Conservation (phyloP, 2,329 filamentous ascomycete species). For the Nothophaeocryptopus gaeumannii region DNA sequence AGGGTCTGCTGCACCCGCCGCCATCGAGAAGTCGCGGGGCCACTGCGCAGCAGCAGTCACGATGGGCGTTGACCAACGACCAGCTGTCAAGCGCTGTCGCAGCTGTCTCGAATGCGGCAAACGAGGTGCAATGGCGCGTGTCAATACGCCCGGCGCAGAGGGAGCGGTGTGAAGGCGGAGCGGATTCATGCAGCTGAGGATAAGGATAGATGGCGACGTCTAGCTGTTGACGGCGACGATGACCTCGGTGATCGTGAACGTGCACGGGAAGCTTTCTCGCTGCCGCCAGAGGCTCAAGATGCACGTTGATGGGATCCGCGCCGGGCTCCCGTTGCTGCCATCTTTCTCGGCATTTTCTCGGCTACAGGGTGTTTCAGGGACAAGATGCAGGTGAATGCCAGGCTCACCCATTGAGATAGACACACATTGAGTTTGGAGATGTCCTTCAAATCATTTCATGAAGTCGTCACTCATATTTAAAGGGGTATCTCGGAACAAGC, state of each 20-base stretch:
- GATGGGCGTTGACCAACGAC: constrained; percentile 8
- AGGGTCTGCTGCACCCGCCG: constrained; percentile 18
- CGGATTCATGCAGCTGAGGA: constrained; percentile 14
- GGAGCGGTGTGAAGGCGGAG: constrained; percentile 16
- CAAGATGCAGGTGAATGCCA: too few species aligned
- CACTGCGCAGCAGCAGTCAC: constrained; percentile 8
- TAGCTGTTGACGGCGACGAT: constrained; percentile 1
- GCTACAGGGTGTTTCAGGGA: not conserved
- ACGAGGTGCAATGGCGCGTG: constrained; percentile 11
- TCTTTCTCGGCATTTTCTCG: constrained; percentile 2
- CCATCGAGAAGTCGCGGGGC: constrained; percentile 15
- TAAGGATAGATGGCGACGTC: not conserved
- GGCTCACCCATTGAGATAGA: too few species aligned
- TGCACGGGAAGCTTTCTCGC: not conserved
- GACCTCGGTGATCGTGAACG: constrained; percentile 11
- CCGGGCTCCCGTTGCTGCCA: not conserved
- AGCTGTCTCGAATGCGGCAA: not conserved
- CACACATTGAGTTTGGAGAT: too few species aligned
- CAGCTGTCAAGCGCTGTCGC: constrained; percentile 1
- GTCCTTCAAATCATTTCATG: not conserved
- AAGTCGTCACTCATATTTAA: not conserved
- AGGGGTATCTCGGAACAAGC: constrained; percentile 4
- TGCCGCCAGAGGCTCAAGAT: constrained; percentile 1
- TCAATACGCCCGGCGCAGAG: constrained; percentile 2
- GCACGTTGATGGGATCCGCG: not conserved